Evolutionary conservation across 805 yeast genomes (phyloP).

Genomic region (Candida tibetensis): DNA sequence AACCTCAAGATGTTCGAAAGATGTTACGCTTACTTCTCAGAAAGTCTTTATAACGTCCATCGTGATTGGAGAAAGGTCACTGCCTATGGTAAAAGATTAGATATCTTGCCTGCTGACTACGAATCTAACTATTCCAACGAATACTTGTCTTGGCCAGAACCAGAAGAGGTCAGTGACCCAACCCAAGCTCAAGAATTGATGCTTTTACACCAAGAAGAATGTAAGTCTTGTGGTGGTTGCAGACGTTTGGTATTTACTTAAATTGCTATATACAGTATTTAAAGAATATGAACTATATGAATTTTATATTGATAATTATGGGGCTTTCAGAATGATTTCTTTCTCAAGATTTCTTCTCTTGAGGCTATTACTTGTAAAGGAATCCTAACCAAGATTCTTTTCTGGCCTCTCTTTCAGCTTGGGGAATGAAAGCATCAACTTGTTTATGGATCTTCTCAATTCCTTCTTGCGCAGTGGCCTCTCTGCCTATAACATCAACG

Average conservation of each 20-base stretch:
- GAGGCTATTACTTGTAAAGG: conserved; percentile 43
- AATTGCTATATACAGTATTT: not conserved
- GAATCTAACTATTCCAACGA: conserved; percentile 51
- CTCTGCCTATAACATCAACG: conserved; percentile 91
- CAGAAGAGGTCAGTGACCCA: conserved; percentile 44
- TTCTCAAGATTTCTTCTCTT: no score
- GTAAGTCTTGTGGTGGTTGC: conserved; percentile 48
- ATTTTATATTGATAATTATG: not conserved
- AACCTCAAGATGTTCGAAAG: conserved; percentile 48
- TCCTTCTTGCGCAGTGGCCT: conserved; percentile 76
- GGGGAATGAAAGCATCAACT: conserved; percentile 72
- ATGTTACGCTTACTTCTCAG: conserved; percentile 55
- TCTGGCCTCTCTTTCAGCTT: conserved; percentile 62
- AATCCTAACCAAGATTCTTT: conserved; percentile 60
- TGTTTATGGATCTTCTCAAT: conserved; percentile 73
- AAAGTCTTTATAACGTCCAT: conserved; percentile 49
- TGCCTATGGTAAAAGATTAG: conserved; percentile 52
- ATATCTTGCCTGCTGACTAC: conserved; percentile 49
- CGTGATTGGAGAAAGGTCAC: conserved; percentile 59
- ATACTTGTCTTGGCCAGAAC: conserved; percentile 49
- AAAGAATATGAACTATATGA: not conserved
- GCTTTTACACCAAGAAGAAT: conserved; percentile 44
- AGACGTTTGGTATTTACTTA: conserved; percentile 35
- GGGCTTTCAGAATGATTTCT: not conserved
- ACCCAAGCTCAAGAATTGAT: conserved; percentile 46